Conservation (phyloP, 305 asterid species). For the Solanum hybrid region DNA sequence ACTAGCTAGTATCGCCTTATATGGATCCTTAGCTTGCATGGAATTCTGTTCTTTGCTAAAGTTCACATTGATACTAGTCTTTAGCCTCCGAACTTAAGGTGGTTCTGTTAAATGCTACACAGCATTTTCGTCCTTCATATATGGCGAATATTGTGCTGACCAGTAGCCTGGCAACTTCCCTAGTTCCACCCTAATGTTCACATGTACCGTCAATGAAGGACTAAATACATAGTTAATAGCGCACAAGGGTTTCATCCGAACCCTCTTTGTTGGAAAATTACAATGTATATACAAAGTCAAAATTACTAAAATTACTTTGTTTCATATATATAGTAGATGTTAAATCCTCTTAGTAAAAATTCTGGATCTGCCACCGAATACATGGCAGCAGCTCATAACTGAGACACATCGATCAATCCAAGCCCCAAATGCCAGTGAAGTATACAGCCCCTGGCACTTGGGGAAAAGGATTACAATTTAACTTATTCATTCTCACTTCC, state of each 20-base stretch:
- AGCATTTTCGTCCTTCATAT: neutral
- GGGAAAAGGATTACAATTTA: neutral
- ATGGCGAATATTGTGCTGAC: neutral
- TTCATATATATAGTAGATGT: neutral
- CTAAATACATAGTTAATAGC: neutral
- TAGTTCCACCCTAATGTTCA: neutral
- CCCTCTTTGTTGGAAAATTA: neutral
- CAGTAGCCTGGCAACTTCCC: neutral
- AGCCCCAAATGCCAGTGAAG: neutral
- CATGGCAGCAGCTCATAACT: neutral
- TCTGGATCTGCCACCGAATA: neutral
- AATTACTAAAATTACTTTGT: too few relatives aligned
- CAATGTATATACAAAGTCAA: neutral
- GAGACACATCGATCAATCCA: neutral
- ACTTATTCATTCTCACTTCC: neutral
- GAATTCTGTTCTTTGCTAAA: neutral
- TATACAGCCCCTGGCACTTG: neutral
- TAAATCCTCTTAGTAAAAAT: neutral
- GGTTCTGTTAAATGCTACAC: neutral
- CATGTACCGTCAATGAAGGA: neutral
- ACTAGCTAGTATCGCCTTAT: neutral
- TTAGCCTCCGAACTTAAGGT: neutral
- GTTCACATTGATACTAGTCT: neutral
- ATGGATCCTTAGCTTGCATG: neutral
- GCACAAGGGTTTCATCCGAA: neutral